Evolutionary conservation across 352 stramenopile genomes (phyloP).

Genomic region (Albugo laibachii): DNA sequence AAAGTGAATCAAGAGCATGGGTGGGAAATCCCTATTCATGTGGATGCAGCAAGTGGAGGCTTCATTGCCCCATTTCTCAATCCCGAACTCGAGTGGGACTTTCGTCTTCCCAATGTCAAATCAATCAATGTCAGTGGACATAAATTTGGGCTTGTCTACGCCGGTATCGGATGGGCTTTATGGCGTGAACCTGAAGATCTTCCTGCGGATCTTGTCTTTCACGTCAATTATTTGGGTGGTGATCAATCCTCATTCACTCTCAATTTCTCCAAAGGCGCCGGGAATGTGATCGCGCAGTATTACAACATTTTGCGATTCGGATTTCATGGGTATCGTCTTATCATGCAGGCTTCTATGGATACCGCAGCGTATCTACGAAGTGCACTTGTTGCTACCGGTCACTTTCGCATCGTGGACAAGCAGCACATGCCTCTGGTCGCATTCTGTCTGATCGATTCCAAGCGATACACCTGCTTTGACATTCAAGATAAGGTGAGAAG

Average conservation of each 20-base stretch:
- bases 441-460: constrained; percentile 9
- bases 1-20: constrained; percentile 17
- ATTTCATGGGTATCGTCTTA: constrained; percentile 15
- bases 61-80: constrained; percentile 25
- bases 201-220: constrained; percentile 15
- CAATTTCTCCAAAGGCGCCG: constrained; percentile 21
- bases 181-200: constrained; percentile 12
- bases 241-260: constrained; percentile 20
- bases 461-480: constrained; percentile 12
- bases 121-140: constrained; percentile 22
- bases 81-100: constrained; percentile 17
- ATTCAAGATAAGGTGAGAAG: constrained; percentile 11
- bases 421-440: constrained; percentile 16
- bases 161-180: constrained; percentile 22
- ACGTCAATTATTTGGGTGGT: constrained; percentile 24
- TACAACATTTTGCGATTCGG: constrained; percentile 29
- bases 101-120: constrained; percentile 13
- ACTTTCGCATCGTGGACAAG: constrained; percentile 14
- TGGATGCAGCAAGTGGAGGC: constrained; percentile 22
- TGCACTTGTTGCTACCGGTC: constrained; percentile 6
- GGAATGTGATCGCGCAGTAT: constrained; percentile 15
- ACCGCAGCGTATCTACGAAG: constrained; percentile 12
- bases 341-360: constrained; percentile 16
- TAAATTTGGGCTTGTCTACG: constrained; percentile 27
- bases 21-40: constrained; percentile 21